Conservation (phyloP, 2,329 filamentous ascomycete species). For the Diplodia scrobiculata region DNA sequence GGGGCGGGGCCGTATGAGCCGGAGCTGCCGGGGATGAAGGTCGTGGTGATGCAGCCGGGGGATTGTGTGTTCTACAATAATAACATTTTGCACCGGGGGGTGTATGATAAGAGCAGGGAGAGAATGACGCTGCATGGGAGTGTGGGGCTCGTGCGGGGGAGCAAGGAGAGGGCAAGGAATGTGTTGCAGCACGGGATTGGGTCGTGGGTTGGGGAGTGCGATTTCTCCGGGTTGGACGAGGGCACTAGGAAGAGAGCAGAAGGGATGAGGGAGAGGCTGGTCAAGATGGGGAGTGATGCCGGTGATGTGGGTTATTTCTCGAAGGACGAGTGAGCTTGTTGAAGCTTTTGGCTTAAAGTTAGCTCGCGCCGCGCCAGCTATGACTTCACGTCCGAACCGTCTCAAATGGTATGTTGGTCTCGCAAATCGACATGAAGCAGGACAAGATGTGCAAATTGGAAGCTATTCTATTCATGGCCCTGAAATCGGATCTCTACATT, state of each 20-base stretch:
- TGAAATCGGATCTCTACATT: not conserved
- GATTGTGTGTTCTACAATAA: conserved; percentile 89
- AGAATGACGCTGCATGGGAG: conserved; percentile 73
- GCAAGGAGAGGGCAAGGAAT: conserved; percentile 64
- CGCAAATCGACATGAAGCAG: not conserved
- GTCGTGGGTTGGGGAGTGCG: conserved; percentile 62
- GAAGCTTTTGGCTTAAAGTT: not conserved
- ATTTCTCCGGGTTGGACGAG: conserved; percentile 55
- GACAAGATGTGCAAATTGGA: not conserved
- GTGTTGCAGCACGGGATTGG: conserved; percentile 75
- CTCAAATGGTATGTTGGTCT: not conserved
- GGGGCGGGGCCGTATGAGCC: conserved; percentile 65
- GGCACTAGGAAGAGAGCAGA: conserved; percentile 54
- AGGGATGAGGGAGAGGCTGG: conserved; percentile 60
- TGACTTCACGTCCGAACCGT: not conserved
- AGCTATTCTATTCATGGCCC: not conserved
- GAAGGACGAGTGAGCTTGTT: conserved; percentile 39
- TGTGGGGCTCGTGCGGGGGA: conserved; percentile 63
- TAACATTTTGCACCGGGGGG: conserved; percentile 77
- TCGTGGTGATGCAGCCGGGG: conserved; percentile 68
- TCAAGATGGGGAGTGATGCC: conserved; percentile 63
- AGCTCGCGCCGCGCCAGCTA: not conserved
- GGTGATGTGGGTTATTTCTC: conserved; percentile 62
- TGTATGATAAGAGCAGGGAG: conserved; percentile 62
- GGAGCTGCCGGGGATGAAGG: conserved; percentile 63